Evolutionary conservation across 805 yeast species (phyloP).

Genomic region (Torulaspora franciscae): DNA sequence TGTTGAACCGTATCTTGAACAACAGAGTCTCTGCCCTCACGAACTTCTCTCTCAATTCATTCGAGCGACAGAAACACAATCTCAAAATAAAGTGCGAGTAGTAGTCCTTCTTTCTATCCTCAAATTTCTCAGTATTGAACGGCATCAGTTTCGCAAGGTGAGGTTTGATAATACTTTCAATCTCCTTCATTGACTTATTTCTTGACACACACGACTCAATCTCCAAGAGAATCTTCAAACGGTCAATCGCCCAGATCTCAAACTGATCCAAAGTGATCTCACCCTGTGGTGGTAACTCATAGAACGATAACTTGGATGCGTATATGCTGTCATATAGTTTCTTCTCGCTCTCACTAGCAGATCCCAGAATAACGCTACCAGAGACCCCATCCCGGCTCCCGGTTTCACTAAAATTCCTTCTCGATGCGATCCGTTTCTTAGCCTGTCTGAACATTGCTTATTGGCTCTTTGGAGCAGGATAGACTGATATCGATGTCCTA

Average conservation of each 20-base stretch:
- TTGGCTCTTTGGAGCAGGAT: not conserved
- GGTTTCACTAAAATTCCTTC: conserved; percentile 52
- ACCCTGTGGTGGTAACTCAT: conserved; percentile 67
- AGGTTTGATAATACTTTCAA: conserved; percentile 61
- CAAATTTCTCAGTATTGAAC: conserved; percentile 37
- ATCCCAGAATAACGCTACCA: conserved; percentile 25
- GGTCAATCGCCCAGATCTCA: conserved; percentile 92
- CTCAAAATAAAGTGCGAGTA: conserved; percentile 86
- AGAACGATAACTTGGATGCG: conserved; percentile 65
- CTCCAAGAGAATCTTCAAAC: conserved; percentile 76
- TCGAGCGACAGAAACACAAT: conserved; percentile 81
- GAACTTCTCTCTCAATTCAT: conserved; percentile 77
- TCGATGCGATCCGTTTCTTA: conserved; percentile 69
- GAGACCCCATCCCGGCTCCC: conserved; percentile 23
- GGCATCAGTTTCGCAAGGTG: conserved; percentile 63
- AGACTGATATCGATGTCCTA: not conserved
- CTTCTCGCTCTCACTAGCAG: conserved; percentile 31
- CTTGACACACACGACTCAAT: conserved; percentile 71
- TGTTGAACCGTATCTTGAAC: conserved; percentile 66
- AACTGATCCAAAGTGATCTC: conserved; percentile 91
- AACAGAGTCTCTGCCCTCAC: conserved; percentile 68
- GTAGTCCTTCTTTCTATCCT: conserved; percentile 81
- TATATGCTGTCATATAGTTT: conserved; percentile 40
- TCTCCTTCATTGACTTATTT: conserved; percentile 58
- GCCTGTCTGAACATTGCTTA: conserved; percentile 59